Base-by-base conservation (phyloP, 2,329 filamentous ascomycete genomes). In the Penicillium corylophilum region DNA sequence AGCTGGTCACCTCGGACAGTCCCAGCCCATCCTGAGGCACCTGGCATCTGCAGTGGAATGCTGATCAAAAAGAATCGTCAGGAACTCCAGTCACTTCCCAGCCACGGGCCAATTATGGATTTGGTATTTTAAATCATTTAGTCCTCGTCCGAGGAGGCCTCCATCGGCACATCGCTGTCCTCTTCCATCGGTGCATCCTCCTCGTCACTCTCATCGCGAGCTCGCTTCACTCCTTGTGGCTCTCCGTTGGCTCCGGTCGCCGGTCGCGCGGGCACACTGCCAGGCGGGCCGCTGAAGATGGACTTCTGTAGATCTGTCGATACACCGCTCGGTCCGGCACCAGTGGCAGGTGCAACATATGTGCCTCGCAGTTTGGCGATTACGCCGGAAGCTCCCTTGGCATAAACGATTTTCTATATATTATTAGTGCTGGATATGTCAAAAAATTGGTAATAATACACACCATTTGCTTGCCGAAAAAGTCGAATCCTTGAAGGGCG, bases 301-400 rank as follows among this genome's bases (percentile, higher is more conserved):
- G 86, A 89, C 68, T 89, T 87, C 68, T 91, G 88, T 41, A 89
- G 78, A 60, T 89, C 86, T 3, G 87, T 90, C 61, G 88, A 82
- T 64, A 84, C 82, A 47, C 84, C 81, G 77, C 76, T 50, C 81
- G 79, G 24, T 76, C 79, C 74, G 36, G 56, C 44, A 12, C 73
- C 73, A 35, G 68, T 53, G 36, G 78, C 75, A 13, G 89, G 85
- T 61, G 89, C 81, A 66, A 86, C 86, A 75, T 91, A 96, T 13
- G 90, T 93, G 56, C 94, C 94, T 61, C 96, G 92, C 47, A 99
- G 84, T 72, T 95, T 96, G 29, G 90, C 85, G 56, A 99, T 84
- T 22, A 88, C 87, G 70, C 96, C 82, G 3, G 92, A 96, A 68
- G 93, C 93, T 51, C 86, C 85, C 72, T 92, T 96, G 51, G 89